Evolutionary conservation across 805 yeast species (phyloP).

Genomic region (Wickerhamiella spandovensis): DNA sequence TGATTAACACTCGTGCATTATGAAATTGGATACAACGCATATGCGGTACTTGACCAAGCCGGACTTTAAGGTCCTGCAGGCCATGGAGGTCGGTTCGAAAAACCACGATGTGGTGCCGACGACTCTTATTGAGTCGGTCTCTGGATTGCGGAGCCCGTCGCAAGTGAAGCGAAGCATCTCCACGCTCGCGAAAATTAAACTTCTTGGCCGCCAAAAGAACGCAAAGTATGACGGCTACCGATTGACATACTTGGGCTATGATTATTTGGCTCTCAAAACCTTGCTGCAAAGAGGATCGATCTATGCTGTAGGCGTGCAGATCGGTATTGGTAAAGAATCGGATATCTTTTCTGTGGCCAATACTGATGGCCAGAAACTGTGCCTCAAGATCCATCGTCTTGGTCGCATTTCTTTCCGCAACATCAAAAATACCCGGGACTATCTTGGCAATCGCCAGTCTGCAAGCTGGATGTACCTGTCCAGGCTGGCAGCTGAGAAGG

Average conservation of each 20-base stretch:
- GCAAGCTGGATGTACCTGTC: conserved; percentile 91
- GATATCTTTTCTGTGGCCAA: conserved; percentile 81
- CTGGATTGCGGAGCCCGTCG: conserved; percentile 62
- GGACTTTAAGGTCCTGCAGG: conserved; percentile 80
- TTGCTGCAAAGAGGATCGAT: conserved; percentile 63
- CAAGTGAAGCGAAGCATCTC: conserved; percentile 68
- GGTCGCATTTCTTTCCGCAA: conserved; percentile 91
- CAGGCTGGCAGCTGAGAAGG: conserved; percentile 82
- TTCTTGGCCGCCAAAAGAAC: conserved; percentile 68
- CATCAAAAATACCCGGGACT: conserved; percentile 88
- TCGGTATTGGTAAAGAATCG: conserved; percentile 96
- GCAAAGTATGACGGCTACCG: conserved; percentile 93
- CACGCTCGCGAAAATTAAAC: conserved; percentile 74
- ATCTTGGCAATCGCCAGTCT: conserved; percentile 53
- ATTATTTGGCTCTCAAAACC: conserved; percentile 78
- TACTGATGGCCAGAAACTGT: conserved; percentile 48
- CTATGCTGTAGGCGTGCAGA: conserved; percentile 68
- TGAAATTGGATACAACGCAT: conserved; percentile 88
- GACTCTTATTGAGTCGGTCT: conserved; percentile 60
- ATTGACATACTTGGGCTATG: conserved; percentile 79
- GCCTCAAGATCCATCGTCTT: conserved; percentile 78
- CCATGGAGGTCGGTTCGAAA: conserved; percentile 72
- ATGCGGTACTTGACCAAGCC: conserved; percentile 87
- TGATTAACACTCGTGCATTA: too few relatives aligned
- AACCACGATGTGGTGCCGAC: conserved; percentile 95